phyloP scores from a whole-genome alignment of 2,329 filamentous ascomycete genomes.

The Chaetothyriales sp. region DNA sequence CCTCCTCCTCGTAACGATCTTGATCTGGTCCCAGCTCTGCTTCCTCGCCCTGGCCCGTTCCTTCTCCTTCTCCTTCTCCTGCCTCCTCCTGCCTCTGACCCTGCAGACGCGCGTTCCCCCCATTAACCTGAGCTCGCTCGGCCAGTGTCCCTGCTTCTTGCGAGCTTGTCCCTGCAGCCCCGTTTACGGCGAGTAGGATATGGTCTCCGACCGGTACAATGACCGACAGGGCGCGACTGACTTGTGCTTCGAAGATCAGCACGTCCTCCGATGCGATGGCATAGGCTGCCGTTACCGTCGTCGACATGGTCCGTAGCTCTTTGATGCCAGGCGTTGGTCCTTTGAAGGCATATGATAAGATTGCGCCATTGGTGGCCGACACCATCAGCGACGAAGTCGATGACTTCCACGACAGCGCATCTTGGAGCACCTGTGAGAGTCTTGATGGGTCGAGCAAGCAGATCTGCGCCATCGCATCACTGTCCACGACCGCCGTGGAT shows the following conservation, averaged over 20 bases:
- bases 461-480: conserved; percentile 12
- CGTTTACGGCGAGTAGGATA: conserved; percentile 16
- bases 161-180: conserved; percentile 6
- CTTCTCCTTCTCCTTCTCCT: conserved; percentile 1
- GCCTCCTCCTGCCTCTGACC: conserved; percentile 1
- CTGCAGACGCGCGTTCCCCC: neutral
- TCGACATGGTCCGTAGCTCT: conserved; percentile 16
- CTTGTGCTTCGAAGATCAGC: conserved; percentile 17
- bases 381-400: conserved; percentile 16
- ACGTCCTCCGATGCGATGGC: conserved; percentile 15
- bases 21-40: conserved; percentile 1
- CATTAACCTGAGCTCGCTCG: neutral
- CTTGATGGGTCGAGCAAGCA: conserved; percentile 14
- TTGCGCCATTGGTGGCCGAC: conserved; percentile 16
- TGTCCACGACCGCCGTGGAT: neutral
- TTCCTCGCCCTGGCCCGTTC: conserved; percentile 1
- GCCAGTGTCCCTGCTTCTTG: neutral
- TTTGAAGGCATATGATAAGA: conserved; percentile 16
- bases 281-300: conserved; percentile 17
- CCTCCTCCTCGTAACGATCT: conserved; percentile 2
- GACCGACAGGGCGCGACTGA: conserved; percentile 14
- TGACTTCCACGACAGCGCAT: conserved; percentile 16
- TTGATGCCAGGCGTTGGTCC: conserved; percentile 13
- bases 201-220: conserved; percentile 15
- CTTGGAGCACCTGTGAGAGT: conserved; percentile 12